Base-by-base conservation (phyloP, 805 yeast genomes). In the Candida yuanshanica region DNA sequence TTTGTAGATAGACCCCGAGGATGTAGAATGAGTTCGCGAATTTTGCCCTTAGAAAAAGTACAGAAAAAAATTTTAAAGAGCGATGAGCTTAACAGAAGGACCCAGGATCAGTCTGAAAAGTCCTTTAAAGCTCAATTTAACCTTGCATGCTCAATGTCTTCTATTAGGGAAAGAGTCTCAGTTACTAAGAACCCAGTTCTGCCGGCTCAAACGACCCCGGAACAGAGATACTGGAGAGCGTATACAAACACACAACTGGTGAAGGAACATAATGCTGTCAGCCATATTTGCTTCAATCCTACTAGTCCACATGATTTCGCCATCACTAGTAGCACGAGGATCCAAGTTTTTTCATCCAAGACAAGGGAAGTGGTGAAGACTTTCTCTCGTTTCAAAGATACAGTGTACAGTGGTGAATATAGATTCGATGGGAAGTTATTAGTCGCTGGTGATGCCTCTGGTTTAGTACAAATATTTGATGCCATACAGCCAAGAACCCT, bases 371-470 rank as follows among this genome's bases (percentile, higher is more conserved):
- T 90, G 4, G 70, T 79, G 31, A 87, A 87, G 64, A 89, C 96
- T 0, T 85, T 89, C 50, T 70, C 82, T 6, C 65, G 97, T 48
- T 93, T 93, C 65, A 89, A 86, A 58, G 98, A 91, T 55, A 81
- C 90, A 0, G 99, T 89, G 0, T 88, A 86, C 58, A 77, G 88
- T 24, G 98, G 96, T 35, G 95, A 89, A 60, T 91, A 81, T 62
- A 75, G 98, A 55, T 75, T 75, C 42, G 99, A 93, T 59, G 99
- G 99, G 41, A 85, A 87, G 58, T 72, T 93, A 35, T 62, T 93
- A 22, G 95, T 84, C 17, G 97, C 97, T 5, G 95, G 96, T 54
- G 99, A 93, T 66, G 96, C 95, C 12, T 79, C 93, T 4, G 99
- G 99, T 16, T 61, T 87, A 42, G 95, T 93, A 12, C 95, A 95